phyloP scores from a whole-genome alignment of 805 yeast genomes.

The Starmerella floris region DNA sequence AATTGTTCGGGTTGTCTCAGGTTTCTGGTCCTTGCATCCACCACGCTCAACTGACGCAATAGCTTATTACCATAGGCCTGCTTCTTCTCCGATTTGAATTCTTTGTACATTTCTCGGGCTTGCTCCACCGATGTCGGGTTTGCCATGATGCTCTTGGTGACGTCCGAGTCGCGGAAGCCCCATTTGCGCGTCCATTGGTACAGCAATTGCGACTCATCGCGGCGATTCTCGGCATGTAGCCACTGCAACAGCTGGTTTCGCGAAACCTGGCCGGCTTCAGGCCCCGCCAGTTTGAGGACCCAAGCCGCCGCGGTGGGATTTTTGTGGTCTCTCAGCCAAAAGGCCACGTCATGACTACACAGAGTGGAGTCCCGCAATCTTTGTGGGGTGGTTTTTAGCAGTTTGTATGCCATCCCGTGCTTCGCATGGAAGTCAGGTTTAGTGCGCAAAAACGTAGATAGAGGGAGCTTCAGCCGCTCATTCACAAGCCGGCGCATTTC shows the following conservation, averaged over 20 bases:
- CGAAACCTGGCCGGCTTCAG: conserved; percentile 14
- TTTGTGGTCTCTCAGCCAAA: conserved; percentile 19
- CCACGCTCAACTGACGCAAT: conserved; percentile 2
- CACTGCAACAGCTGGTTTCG: conserved; percentile 20
- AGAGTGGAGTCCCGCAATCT: conserved; percentile 18
- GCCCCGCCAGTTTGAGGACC: conserved; percentile 21
- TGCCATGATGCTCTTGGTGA: conserved; percentile 12
- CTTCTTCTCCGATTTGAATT: conserved; percentile 10
- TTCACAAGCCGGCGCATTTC: conserved; percentile 13
- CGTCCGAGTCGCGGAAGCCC: conserved; percentile 20
- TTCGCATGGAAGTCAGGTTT: conserved; percentile 14
- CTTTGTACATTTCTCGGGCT: conserved; percentile 18
- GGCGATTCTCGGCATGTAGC: conserved; percentile 8
- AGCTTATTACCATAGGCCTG: conserved; percentile 18
- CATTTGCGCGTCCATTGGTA: conserved; percentile 21
- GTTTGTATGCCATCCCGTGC: conserved; percentile 21
- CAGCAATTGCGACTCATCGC: conserved; percentile 5
- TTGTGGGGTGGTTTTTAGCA: conserved; percentile 15
- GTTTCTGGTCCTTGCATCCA: not conserved
- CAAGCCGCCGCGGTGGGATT: conserved; percentile 21
- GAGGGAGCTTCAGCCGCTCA: conserved; percentile 8
- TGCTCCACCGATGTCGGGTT: conserved; percentile 12
- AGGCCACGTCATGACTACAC: conserved; percentile 17
- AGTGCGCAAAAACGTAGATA: conserved; percentile 14
- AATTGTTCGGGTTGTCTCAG: conserved; percentile 6